Conservation (phyloP, 768 basidiomycete species). For the Coprinellus aureogranulatus region DNA sequence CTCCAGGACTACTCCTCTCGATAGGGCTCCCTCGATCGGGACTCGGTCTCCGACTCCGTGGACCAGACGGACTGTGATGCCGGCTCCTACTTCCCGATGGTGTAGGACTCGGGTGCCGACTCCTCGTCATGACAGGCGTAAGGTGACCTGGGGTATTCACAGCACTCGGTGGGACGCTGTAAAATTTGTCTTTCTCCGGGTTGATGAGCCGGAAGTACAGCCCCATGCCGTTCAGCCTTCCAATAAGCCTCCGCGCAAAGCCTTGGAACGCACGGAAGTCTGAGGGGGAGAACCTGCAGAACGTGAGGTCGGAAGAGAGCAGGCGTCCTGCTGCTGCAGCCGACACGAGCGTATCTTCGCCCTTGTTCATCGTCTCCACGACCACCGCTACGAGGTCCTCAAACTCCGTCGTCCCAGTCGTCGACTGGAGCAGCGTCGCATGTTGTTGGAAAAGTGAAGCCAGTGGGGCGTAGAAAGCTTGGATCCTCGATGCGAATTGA, state of each 20-base stretch:
- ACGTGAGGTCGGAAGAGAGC: constrained; percentile 58
- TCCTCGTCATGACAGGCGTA: not conserved
- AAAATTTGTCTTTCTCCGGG: constrained; percentile 57
- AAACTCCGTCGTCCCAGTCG: constrained; percentile 43
- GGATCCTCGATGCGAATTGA: constrained; percentile 51
- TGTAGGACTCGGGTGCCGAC: not conserved
- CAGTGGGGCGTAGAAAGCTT: constrained; percentile 48
- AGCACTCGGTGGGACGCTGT: constrained; percentile 24
- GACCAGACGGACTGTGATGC: not conserved
- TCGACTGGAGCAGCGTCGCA: constrained; percentile 39
- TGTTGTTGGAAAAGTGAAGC: constrained; percentile 46
- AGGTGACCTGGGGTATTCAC: not conserved
- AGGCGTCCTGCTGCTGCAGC: constrained; percentile 53
- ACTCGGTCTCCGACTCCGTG: not conserved
- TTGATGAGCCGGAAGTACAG: constrained; percentile 65
- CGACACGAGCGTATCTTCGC: constrained; percentile 51
- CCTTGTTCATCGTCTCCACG: constrained; percentile 29
- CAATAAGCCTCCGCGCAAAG: constrained; percentile 48
- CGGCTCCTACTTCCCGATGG: not conserved
- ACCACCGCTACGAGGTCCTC: constrained; percentile 26
- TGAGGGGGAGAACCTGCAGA: constrained; percentile 54
- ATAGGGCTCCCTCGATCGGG: no score
- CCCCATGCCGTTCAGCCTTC: constrained; percentile 59
- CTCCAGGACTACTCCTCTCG: not conserved
- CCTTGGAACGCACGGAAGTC: constrained; percentile 55